These are phyloP conservation scores for Castanopsis chinensis DNA, from an alignment of 306 rosid species.

Conservation along the genomic window DNA sequence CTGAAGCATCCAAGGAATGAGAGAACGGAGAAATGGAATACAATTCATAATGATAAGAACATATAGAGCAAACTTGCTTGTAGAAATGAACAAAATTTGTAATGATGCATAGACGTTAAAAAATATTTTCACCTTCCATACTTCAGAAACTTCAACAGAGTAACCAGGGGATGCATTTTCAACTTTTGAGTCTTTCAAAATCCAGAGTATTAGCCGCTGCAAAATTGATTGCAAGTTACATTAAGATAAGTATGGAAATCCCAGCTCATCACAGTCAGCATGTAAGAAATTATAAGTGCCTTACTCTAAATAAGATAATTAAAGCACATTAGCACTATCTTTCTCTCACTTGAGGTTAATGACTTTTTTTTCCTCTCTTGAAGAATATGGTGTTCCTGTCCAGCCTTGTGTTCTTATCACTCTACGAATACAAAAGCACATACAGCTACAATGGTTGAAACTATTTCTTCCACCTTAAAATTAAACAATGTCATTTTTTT, in stretches of 20 bases:
- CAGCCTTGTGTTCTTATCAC: not conserved
- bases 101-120: not conserved
- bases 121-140: constrained; percentile 56
- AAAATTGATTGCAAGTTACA: constrained; percentile 14
- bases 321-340: not conserved
- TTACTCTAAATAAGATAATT: not conserved
- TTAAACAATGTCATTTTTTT: not conserved
- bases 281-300: not conserved
- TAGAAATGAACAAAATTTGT: not conserved
- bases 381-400: not conserved
- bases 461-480: not conserved
- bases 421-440: not conserved
- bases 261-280: constrained; percentile 9
- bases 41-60: not conserved
- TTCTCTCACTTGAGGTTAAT: not conserved
- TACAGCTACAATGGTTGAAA: too few relatives aligned
- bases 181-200: constrained; percentile 36
- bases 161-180: constrained; percentile 30
- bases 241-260: constrained; percentile 9
- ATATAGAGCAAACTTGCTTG: not conserved
- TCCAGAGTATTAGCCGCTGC: constrained; percentile 68
- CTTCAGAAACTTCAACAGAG: constrained; percentile 25
- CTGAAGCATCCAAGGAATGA: too few relatives aligned
- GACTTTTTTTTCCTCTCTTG: not conserved
- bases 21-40: too few relatives aligned